Conservation (phyloP, 176 grass and related monocot genomes). For the Luzula sylvatica region DNA sequence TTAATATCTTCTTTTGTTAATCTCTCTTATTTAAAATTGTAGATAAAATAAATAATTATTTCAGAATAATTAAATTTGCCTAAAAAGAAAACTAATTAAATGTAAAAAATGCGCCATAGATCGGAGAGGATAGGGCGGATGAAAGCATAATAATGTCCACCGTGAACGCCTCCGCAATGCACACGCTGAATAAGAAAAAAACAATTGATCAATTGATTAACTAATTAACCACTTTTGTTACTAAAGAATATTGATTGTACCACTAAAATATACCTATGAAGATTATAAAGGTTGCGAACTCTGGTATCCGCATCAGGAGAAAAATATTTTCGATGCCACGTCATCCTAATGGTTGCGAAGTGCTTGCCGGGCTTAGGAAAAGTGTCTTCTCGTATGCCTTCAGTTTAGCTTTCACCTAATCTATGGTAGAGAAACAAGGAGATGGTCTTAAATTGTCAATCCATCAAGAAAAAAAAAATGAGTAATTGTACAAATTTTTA, state of each 20-base stretch:
- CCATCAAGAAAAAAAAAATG: no score
- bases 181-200: constrained; percentile 72
- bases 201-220: no score
- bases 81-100: not conserved
- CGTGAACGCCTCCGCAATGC: constrained; percentile 92
- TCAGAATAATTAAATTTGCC: no score
- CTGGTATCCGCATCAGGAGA: constrained; percentile 90
- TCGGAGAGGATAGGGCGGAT: constrained; percentile 90
- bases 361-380: no score
- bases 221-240: no score
- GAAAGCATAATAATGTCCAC: constrained; percentile 98
- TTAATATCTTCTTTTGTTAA: constrained; percentile 96
- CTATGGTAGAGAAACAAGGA: no score
- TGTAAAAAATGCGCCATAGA: constrained; percentile 39
- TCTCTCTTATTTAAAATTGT: constrained; percentile 93
- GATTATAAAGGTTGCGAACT: constrained; percentile 89
- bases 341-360: no score
- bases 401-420: no score
- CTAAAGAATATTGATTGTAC: no score
- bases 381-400: no score
- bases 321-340: constrained; percentile 85
- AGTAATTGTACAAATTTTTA: no score
- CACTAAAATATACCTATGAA: constrained; percentile 85
- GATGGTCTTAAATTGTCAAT: no score
- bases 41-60: constrained; percentile 3